These are phyloP conservation scores for Irpex sp. DNA, from an alignment of 1,284 basidiomycete species.

Conservation along the genomic window DNA sequence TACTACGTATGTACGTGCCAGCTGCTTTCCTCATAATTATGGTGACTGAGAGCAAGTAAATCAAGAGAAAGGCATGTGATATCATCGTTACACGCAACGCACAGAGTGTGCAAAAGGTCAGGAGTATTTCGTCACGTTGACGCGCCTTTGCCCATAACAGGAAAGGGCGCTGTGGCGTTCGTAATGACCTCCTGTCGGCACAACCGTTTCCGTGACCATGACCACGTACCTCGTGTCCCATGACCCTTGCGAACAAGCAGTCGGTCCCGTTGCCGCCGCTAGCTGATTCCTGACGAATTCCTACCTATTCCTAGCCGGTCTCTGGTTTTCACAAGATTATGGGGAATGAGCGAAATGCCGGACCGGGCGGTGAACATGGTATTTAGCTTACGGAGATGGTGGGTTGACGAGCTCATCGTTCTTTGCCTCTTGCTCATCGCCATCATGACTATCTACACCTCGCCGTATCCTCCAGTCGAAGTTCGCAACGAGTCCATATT, in stretches of 20 bases:
- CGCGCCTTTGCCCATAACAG: too few species aligned
- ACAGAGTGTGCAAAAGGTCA: too few species aligned
- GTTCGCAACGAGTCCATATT: conserved; percentile 25
- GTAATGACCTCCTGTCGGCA: too few species aligned
- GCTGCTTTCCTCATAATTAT: too few species aligned
- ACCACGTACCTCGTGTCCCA: background rate
- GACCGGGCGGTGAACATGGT: background rate
- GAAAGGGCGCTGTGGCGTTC: too few species aligned
- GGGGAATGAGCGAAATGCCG: background rate
- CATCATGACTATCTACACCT: conserved; percentile 25
- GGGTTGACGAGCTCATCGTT: background rate
- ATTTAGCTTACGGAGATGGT: background rate
- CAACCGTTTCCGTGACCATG: too few species aligned
- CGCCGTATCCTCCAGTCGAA: conserved; percentile 19
- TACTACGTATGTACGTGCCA: too few species aligned
- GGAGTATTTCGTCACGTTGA: too few species aligned
- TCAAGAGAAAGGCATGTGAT: too few species aligned
- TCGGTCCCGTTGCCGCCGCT: background rate
- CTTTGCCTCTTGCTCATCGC: background rate
- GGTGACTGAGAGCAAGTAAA: too few species aligned
- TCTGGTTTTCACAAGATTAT: background rate
- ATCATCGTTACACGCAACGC: too few species aligned
- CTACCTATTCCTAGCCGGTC: background rate
- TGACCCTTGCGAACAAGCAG: background rate
- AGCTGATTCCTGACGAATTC: background rate